Base-by-base conservation (phyloP, 2,329 filamentous ascomycete genomes). In the Apiospora aurea region DNA sequence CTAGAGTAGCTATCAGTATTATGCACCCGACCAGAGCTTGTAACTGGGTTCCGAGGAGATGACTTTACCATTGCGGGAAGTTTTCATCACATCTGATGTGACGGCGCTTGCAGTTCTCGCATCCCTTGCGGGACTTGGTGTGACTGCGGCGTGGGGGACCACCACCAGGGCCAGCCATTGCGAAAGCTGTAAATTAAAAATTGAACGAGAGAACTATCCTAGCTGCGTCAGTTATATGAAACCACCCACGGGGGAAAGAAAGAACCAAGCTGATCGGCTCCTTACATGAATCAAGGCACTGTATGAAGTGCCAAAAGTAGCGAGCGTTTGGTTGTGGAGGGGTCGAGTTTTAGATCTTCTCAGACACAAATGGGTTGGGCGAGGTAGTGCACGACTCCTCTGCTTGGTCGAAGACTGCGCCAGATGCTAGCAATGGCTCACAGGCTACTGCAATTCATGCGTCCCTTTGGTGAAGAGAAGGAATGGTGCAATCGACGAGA, bases 31-130 rank as follows among this genome's bases (percentile, higher is more conserved):
- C 34, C 53, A 61, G n/a, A 26, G n/a, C 14, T 70, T n/a, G 21
- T 24, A 69, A 34, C 10, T 64, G 18, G 5, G 10, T 14, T 5
- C 6, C 29, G 43, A 68, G 34, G 67, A 57, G 61, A 29, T 29
- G 26, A 64, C 82, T 88, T 78, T 87, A 97, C 95, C 96, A 99
- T 89, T 99, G 96, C 69, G 96, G 96, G 79, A 97, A 98, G 77
- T 91, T 97, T 83, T 99, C 96, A 81, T 99, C 96, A 85, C 96
- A 99, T 79, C 96, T 91, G 81, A 99, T 99, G 84, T 99, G 96
- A 81, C 96, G 91, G 82, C 93, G 92, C 85, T 99, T 99, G 89
- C 96, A 99, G 74, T 95, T 97, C 80, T 97, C 96, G 88, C 96
- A 99, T 75, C 96, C 96, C 86, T 98, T 98, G 81, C 96, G 92